These are phyloP conservation scores for Dendrobium nobile DNA, from an alignment of 106 monocot genomes.

Conservation along the genomic window DNA sequence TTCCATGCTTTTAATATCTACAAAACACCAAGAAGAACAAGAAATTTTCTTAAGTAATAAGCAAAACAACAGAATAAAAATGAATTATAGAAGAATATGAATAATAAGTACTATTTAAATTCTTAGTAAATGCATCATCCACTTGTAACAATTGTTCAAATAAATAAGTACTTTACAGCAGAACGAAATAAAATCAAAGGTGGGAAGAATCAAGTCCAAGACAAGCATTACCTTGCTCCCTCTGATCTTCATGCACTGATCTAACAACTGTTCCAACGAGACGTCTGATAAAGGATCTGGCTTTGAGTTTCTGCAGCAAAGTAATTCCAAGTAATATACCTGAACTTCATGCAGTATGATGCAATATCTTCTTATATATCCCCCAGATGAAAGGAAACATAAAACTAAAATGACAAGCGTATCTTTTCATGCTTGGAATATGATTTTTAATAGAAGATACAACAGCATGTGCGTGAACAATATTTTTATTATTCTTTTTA, in stretches of 20 bases:
- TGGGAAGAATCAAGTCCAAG: background rate
- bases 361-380: background rate
- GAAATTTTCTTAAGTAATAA: background rate
- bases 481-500: background rate
- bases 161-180: background rate
- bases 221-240: conserved; percentile 60
- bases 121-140: background rate
- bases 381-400: background rate
- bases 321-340: conserved; percentile 1
- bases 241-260: conserved; percentile 91
- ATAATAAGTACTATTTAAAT: background rate
- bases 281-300: conserved; percentile 85
- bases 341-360: background rate
- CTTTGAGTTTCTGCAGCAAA: conserved; percentile 78
- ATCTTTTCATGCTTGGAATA: background rate
- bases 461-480: background rate
- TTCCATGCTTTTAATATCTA: conserved; percentile 87
- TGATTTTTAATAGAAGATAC: background rate
- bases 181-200: background rate
- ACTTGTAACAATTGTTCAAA: background rate
- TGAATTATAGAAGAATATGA: conserved; percentile 1
- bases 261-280: conserved; percentile 91
- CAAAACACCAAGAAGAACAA: conserved; percentile 16
- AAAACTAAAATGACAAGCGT: background rate
- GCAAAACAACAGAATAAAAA: background rate